Conservation (phyloP, 352 stramenopile species). For the Globisporangium nodosum region DNA sequence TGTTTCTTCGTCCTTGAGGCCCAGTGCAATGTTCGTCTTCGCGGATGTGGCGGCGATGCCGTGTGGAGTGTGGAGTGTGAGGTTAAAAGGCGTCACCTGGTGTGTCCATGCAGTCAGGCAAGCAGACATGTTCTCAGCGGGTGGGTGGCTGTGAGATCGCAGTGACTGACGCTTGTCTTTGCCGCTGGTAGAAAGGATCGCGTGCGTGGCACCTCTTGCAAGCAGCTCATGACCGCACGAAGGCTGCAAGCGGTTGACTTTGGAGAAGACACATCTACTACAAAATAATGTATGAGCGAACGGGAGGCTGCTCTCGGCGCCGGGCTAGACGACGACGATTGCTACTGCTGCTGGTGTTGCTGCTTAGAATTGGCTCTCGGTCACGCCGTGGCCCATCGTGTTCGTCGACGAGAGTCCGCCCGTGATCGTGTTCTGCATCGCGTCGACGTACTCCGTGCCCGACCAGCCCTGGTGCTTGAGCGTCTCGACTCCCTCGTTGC, state of each 20-base stretch:
- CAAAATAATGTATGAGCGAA: background rate
- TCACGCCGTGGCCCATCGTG: conserved; percentile 96
- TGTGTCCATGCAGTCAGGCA: too few relatives aligned
- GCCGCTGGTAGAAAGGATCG: too few relatives aligned
- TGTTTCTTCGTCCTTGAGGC: conserved; percentile 2
- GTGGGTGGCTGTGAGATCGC: too few relatives aligned
- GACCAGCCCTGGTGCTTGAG: conserved; percentile 98
- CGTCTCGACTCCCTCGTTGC: conserved; percentile 92
- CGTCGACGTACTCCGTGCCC: conserved; percentile 95
- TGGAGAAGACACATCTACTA: background rate
- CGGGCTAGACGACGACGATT: background rate
- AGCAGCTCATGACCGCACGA: too few relatives aligned
- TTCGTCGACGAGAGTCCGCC: conserved; percentile 95
- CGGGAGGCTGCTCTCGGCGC: too few relatives aligned
- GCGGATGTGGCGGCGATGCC: too few relatives aligned
- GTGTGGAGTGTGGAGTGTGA: too few relatives aligned
- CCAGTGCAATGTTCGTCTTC: background rate
- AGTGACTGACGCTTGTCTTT: too few relatives aligned
- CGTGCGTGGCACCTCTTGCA: too few relatives aligned
- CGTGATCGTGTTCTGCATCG: conserved; percentile 94
- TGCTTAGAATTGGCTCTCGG: conserved; percentile 94
- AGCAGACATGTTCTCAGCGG: too few relatives aligned
- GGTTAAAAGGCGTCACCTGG: too few relatives aligned
- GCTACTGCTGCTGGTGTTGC: background rate
- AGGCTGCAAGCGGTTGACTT: background rate